Base-by-base conservation (phyloP, 2,329 filamentous ascomycete species). In the Dendryphion nanum region DNA sequence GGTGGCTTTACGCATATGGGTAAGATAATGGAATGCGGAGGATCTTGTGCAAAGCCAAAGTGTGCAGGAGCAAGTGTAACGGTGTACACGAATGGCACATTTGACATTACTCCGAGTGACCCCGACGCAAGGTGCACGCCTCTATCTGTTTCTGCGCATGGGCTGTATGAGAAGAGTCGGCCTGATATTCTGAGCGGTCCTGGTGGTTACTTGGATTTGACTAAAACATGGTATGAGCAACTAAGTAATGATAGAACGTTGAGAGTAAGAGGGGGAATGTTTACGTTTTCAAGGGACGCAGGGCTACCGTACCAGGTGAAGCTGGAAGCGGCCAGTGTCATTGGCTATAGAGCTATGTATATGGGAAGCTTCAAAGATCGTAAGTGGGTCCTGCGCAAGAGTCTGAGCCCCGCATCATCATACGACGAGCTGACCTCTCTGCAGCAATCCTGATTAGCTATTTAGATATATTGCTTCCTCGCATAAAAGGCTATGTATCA, bases 1-100 rank as follows among this genome's bases (percentile, higher is more conserved):
- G 51, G 49, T 3, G 51, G 44, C 4, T 68, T 70, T 21, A 61
- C 61, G 6, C 74, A 78, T 46, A 76, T 79, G 73, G 77, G 76
- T 6, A 78, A 80, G 58, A 73, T 78, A 7, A 64, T 78, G 56
- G 76, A 78, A 45, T 79, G 75, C 15, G 75, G 74, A 7, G 68
- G 47, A 0, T 46, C 64, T 1, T 78, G 75, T 46, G 68, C 73
- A 0, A 52, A 59, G 0, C 76, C 75, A 0, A 79, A 78, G 40
- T 66, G 67, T 0, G 54, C 55, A 3, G 69, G 66, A 4, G 69
- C 67, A 4, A 48, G 69, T 0, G 68, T 71, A 0, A 72, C 67
- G 0, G 45, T 76, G 0, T 69, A 68, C 30, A 18, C 40, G 2
- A 66, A 69, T 13, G 70, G 73, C 0, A 57, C 50, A 2, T 79